These are phyloP conservation scores for Claviceps capensis DNA, from an alignment of 2,329 filamentous ascomycete genomes.

Conservation along the genomic window DNA sequence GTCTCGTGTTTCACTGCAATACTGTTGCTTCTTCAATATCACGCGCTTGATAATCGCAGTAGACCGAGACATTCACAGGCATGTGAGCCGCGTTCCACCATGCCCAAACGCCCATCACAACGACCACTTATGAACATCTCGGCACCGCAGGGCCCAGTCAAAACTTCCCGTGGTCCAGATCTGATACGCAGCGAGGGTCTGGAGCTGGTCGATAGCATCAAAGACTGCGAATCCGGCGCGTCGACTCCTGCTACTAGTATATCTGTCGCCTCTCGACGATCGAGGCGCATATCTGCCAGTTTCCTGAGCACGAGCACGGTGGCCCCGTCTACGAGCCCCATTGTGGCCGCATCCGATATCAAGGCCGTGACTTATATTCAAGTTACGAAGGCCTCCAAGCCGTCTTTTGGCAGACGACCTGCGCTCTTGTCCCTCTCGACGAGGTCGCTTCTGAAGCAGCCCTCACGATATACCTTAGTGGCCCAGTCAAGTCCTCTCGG, in stretches of 20 bases:
- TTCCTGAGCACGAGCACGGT: constrained; percentile 12
- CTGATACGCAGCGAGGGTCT: constrained; percentile 21
- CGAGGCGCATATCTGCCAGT: constrained; percentile 17
- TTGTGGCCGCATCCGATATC: constrained; percentile 16
- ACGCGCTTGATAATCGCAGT: background rate
- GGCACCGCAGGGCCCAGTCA: constrained; percentile 23
- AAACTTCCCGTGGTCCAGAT: constrained; percentile 21
- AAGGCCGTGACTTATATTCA: constrained; percentile 9
- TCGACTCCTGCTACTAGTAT: background rate
- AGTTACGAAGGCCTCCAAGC: background rate
- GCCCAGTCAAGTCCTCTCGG: constrained; percentile 1
- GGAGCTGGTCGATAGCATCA: constrained; percentile 21
- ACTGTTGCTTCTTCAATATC: background rate
- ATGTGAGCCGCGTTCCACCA: constrained; percentile 4
- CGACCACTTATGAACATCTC: constrained; percentile 18
- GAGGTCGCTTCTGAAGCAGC: constrained; percentile 9
- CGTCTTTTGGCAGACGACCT: background rate
- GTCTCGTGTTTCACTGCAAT: background rate
- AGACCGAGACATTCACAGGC: background rate
- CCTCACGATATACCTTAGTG: constrained; percentile 7
- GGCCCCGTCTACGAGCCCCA: constrained; percentile 16
- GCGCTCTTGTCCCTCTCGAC: constrained; percentile 5
- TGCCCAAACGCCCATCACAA: constrained; percentile 6
- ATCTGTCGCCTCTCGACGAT: constrained; percentile 1
- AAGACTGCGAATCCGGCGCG: constrained; percentile 16